Evolutionary conservation across 495 filamentous ascomycete genomes (phyloP), one percentile per base, ranked within the genome.

Genomic region (Penicillium ucsense): DNA sequence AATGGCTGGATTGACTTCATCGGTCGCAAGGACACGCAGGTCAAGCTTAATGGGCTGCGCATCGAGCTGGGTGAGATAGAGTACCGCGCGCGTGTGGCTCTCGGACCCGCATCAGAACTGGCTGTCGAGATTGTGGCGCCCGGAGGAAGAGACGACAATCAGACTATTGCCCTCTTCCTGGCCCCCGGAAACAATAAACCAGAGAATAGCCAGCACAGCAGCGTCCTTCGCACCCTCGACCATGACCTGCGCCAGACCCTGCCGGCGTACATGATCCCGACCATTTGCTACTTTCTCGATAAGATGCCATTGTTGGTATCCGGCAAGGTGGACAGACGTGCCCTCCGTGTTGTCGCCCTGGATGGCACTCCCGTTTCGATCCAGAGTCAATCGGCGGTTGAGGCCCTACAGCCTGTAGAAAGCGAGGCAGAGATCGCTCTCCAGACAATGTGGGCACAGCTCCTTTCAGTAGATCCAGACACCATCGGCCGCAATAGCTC

Each of bases 31-130:
- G 48, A 50, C 38, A 9, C 11, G 7, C 41, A 50, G 35, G 48
- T 50, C 4, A 50, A 50, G 36, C n/a, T 50, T 0, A 32, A 34
- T 10, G 48, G 48, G n/a, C 48, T 44, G 11, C 48, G 48, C 3
- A 20, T 50, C 2, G 41, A 50, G n/a, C 12, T 45, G 1, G 33
- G 38, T 6, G 48, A 50, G 29, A 45, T 50, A 20, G 48, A 50
- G 8, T 29, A 50, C 27, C 41, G 31, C 5, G 6, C 10, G 5
- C 33, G 10, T 6, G 6, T 6, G 33, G 33, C 33, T 5, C 5
- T 35, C 10, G 6, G 6, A 35, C 33, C 33, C 33, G n/a, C 33
- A 35, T 35, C 33, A 6, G 33, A 10, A 35, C 10, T 10, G 10
- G 33, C 33, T 35, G 33, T 35, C 33, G n/a, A n/a, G n/a, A n/a